Percentiles rank a stretch among this genome's conserved stretches.
phyloP scores from a whole-genome alignment of 192 early-diverging fungal species.

The Backusella circina region DNA sequence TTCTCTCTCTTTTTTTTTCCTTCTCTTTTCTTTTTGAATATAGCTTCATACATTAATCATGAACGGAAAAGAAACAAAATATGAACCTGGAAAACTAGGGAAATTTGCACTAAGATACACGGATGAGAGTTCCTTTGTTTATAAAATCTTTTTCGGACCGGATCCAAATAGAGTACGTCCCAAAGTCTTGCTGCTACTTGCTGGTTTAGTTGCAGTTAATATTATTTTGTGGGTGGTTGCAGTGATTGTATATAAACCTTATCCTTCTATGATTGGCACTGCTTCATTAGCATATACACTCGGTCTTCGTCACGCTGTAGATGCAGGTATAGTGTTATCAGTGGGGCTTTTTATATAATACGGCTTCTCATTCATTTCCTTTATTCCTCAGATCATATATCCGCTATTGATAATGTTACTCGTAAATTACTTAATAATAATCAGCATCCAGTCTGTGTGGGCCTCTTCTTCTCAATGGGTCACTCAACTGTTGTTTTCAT shows the following conservation, averaged over 20 bases:
- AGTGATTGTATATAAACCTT: conserved; percentile 26
- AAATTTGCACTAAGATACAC: conserved; percentile 8
- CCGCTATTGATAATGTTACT: conserved; percentile 74
- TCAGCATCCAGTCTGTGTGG: conserved; percentile 53
- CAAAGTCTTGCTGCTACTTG: conserved; percentile 35
- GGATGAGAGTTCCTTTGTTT: conserved; percentile 19
- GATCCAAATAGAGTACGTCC: conserved; percentile 26
- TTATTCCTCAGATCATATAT: conserved; percentile 52
- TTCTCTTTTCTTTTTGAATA: background rate
- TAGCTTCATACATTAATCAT: background rate
- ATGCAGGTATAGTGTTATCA: conserved; percentile 34
- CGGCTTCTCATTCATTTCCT: background rate
- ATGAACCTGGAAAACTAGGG: background rate
- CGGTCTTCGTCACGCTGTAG: conserved; percentile 56
- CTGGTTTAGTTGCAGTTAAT: conserved; percentile 33
- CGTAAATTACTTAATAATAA: conserved; percentile 48
- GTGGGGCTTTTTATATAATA: background rate
- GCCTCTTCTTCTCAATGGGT: conserved; percentile 65
- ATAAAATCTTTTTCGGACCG: conserved; percentile 30
- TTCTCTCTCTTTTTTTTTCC: background rate
- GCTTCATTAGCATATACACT: conserved; percentile 46
- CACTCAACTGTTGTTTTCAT: conserved; percentile 68
- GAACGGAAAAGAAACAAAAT: background rate
- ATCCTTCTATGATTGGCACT: conserved; percentile 41
- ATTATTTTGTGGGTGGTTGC: conserved; percentile 42